Percentiles rank a stretch among this genome's conserved stretches.
Evolutionary conservation across 768 basidiomycete species (phyloP).

Genomic region (Rhizopogon roseolus): DNA sequence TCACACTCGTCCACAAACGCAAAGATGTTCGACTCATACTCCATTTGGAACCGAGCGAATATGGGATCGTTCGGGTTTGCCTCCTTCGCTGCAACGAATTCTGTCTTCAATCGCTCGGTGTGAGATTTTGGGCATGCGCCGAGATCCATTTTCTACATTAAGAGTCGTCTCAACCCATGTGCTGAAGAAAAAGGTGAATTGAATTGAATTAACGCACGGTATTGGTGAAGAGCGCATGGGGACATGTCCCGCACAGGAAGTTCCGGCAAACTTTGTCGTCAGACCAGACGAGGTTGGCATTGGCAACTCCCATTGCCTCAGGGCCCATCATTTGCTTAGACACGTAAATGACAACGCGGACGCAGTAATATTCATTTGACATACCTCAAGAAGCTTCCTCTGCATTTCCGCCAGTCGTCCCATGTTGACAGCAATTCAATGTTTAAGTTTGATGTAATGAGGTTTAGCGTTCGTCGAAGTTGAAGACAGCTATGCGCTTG

Average conservation of each 20-base stretch:
- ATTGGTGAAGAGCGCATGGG: slow-evolving; percentile 95
- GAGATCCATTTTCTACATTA: slow-evolving; percentile 89
- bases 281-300: slow-evolving; percentile 87
- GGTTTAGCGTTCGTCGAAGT: background rate
- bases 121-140: slow-evolving; percentile 97
- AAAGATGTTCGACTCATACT: slow-evolving; percentile 94
- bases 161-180: background rate
- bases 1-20: slow-evolving; percentile 98
- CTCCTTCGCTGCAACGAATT: slow-evolving; percentile 78
- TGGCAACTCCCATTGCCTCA: slow-evolving; percentile 96
- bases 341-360: background rate
- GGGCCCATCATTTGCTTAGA: slow-evolving; percentile 99
- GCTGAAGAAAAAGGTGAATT: background rate
- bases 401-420: slow-evolving; percentile 97
- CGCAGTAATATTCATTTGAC: slow-evolving; percentile 34
- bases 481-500: slow-evolving; percentile 4
- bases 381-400: slow-evolving; percentile 80
- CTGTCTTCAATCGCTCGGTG: slow-evolving; percentile 88
- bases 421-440: slow-evolving; percentile 45
- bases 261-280: slow-evolving; percentile 99
- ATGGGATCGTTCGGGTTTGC: slow-evolving; percentile 74
- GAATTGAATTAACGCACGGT: slow-evolving; percentile 75
- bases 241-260: slow-evolving; percentile 98
- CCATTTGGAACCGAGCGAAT: slow-evolving; percentile 84
- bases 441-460: background rate